Percentiles rank a stretch among this genome's conserved stretches.
These are phyloP conservation scores for Lolium rigidum DNA, from an alignment of 176 grass and related monocot species.

Conservation along the genomic window DNA sequence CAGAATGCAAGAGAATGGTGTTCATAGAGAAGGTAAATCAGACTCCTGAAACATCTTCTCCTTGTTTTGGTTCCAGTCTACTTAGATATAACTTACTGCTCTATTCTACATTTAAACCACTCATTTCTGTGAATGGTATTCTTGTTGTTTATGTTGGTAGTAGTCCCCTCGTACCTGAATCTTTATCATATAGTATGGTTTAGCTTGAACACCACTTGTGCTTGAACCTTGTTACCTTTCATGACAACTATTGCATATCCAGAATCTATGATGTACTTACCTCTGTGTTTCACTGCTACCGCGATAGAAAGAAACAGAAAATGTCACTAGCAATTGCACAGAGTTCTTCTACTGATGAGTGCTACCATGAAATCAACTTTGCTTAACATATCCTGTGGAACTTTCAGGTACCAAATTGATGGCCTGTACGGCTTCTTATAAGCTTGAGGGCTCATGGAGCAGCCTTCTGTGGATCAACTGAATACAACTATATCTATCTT, in stretches of 20 bases:
- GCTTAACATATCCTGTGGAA: constrained; percentile 1
- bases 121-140: constrained; percentile 19
- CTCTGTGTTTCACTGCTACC: not conserved
- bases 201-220: not conserved
- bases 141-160: not conserved
- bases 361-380: not conserved
- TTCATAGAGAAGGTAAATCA: constrained; percentile 53
- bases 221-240: not conserved
- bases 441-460: not conserved
- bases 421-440: not conserved
- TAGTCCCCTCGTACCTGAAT: not conserved
- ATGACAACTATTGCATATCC: not conserved
- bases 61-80: not conserved
- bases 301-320: not conserved
- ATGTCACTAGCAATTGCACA: not conserved
- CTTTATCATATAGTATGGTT: not conserved
- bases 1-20: constrained; percentile 94
- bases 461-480: not conserved
- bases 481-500: not conserved
- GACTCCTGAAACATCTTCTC: not conserved
- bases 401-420: constrained; percentile 53
- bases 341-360: not conserved
- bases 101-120: not conserved
- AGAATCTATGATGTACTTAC: not conserved
- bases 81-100: not conserved